Conservation (phyloP, 768 basidiomycete species). For the Baorangia bicolor region DNA sequence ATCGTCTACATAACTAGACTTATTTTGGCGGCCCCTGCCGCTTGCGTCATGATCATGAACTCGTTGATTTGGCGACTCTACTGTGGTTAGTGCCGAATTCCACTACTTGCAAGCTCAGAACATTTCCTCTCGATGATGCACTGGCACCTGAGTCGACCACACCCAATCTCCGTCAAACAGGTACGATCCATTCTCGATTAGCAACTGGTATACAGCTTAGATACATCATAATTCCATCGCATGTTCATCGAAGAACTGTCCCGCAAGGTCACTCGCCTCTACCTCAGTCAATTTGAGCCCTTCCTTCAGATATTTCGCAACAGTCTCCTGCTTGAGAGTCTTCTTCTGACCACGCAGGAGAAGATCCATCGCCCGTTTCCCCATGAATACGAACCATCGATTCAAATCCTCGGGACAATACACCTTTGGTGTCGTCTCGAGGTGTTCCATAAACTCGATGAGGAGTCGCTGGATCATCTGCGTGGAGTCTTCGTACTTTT, state of each 20-base stretch:
- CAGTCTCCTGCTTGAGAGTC: constrained; percentile 8
- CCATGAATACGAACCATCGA: constrained; percentile 18
- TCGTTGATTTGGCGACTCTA: too few species aligned
- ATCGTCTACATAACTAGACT: constrained; percentile 7
- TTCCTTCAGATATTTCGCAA: constrained; percentile 14
- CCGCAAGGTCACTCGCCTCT: constrained; percentile 7
- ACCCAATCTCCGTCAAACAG: neutral
- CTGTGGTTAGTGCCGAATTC: too few species aligned
- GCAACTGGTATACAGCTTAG: neutral
- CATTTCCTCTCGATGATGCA: too few species aligned
- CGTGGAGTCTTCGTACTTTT: constrained; percentile 18
- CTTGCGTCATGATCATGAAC: neutral
- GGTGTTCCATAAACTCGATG: neutral
- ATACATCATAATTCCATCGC: constrained; percentile 5
- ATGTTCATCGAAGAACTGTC: constrained; percentile 14
- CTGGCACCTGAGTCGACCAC: neutral
- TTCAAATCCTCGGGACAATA: constrained; percentile 7
- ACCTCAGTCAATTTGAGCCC: constrained; percentile 2
- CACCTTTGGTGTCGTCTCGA: neutral
- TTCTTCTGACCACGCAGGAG: constrained; percentile 7
- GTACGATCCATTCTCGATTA: neutral
- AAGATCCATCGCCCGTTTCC: constrained; percentile 15
- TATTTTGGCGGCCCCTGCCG: neutral
- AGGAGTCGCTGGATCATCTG: constrained; percentile 13
- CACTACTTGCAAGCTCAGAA: too few species aligned